phyloP scores from a whole-genome alignment of 441 rosid genomes.

The Hypseocharis bilobata region DNA sequence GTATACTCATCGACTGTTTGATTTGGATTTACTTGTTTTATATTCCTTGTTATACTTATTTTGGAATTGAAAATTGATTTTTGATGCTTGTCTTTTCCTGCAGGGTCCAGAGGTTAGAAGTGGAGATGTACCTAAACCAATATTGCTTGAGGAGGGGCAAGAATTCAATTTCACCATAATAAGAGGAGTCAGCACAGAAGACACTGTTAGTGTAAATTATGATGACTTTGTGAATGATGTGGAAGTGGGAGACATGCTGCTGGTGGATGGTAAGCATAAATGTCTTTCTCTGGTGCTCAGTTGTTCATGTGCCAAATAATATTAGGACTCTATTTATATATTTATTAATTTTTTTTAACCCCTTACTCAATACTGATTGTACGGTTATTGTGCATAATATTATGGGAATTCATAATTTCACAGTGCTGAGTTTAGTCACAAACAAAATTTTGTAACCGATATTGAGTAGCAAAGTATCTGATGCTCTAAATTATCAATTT shows the following conservation, averaged over 20 bases:
- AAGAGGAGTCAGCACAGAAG: constrained; percentile 63
- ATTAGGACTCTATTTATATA: not conserved
- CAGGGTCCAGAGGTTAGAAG: constrained; percentile 99
- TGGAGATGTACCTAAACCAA: constrained; percentile 85
- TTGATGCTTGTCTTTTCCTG: constrained; percentile 11
- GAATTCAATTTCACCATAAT: constrained; percentile 77
- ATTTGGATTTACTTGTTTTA: too few relatives aligned
- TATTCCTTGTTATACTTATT: not conserved
- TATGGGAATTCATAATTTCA: not conserved
- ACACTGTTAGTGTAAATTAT: constrained; percentile 85
- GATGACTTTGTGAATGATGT: constrained; percentile 88
- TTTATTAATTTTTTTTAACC: not conserved
- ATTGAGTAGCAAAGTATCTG: not conserved
- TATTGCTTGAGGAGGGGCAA: constrained; percentile 62
- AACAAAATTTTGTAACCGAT: not conserved
- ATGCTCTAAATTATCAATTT: not conserved
- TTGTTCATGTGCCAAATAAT: not conserved
- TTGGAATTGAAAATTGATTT: not conserved
- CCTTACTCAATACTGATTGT: not conserved
- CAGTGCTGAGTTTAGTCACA: not conserved
- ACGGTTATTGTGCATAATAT: not conserved
- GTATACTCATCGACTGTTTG: not conserved
- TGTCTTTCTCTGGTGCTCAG: constrained; percentile 1
- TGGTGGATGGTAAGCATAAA: constrained; percentile 69
- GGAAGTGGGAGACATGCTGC: constrained; percentile 71